These are phyloP conservation scores for Entophlyctis luteolus DNA, from an alignment of 192 early-diverging fungal genomes.

Conservation along the genomic window DNA sequence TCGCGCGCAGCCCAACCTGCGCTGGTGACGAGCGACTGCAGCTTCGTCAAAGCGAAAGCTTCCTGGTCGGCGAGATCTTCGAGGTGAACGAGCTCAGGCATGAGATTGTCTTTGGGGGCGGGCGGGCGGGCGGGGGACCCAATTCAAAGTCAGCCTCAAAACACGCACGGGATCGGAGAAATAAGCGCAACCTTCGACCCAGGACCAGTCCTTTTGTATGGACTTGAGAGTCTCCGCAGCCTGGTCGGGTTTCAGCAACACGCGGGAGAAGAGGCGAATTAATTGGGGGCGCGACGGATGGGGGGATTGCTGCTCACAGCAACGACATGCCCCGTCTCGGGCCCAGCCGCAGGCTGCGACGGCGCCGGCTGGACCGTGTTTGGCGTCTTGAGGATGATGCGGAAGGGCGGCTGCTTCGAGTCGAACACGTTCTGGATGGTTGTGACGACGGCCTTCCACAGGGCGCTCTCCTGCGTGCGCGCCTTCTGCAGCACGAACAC, in stretches of 20 bases:
- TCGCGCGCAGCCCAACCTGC: slow-evolving; percentile 44
- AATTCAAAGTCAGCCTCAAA: too few relatives aligned
- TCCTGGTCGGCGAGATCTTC: slow-evolving; percentile 77
- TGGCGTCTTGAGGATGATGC: slow-evolving; percentile 68
- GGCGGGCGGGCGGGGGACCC: slow-evolving; percentile 8
- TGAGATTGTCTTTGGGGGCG: slow-evolving; percentile 65
- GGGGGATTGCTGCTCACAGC: slow-evolving; percentile 49
- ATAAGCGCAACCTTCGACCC: slow-evolving; percentile 65
- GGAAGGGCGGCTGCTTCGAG: slow-evolving; percentile 86
- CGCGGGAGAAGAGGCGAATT: not conserved
- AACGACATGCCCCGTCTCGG: slow-evolving; percentile 66
- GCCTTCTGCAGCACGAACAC: slow-evolving; percentile 43
- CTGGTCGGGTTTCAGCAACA: slow-evolving; percentile 21
- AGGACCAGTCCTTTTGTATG: slow-evolving; percentile 86
- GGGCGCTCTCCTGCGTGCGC: slow-evolving; percentile 33
- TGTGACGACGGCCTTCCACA: slow-evolving; percentile 61
- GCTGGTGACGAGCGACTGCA: slow-evolving; percentile 78
- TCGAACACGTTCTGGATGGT: slow-evolving; percentile 97
- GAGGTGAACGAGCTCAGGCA: slow-evolving; percentile 64
- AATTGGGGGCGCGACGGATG: not conserved
- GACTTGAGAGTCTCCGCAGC: slow-evolving; percentile 71
- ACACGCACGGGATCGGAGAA: too few relatives aligned
- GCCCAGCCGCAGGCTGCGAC: slow-evolving; percentile 30
- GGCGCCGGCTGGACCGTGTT: not conserved
- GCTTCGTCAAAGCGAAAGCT: slow-evolving; percentile 85